Conservation (phyloP, 2,329 filamentous ascomycete species). For the Meredithiella fracta region DNA sequence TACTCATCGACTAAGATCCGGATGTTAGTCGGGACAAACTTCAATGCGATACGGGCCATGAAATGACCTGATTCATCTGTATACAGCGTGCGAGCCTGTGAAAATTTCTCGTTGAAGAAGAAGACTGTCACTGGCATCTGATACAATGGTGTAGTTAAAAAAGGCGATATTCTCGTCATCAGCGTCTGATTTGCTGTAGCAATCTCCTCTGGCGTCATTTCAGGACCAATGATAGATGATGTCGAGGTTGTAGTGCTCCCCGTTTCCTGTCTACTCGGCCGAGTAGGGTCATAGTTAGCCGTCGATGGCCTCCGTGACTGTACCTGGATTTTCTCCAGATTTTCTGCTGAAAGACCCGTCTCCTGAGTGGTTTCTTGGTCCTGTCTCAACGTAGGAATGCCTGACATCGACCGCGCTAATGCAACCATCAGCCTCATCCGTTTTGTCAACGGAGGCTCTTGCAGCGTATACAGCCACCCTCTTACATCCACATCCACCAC, state of each 20-base stretch:
- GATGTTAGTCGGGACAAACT: slow-evolving; percentile 82
- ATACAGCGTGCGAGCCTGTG: slow-evolving; percentile 65
- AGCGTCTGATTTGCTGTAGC: slow-evolving; percentile 68
- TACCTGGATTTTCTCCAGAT: slow-evolving; percentile 41
- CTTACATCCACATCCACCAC: slow-evolving; percentile 87
- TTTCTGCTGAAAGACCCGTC: slow-evolving; percentile 29
- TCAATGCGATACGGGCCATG: slow-evolving; percentile 57
- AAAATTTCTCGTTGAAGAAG: slow-evolving; percentile 77
- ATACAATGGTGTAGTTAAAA: slow-evolving; percentile 69
- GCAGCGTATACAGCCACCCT: slow-evolving; percentile 86
- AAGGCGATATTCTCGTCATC: slow-evolving; percentile 74
- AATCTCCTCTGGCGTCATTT: slow-evolving; percentile 53
- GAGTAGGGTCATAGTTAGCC: neutral
- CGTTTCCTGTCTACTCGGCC: neutral
- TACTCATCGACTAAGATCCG: slow-evolving; percentile 73
- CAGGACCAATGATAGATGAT: neutral
- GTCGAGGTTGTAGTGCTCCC: neutral
- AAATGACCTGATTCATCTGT: slow-evolving; percentile 91
- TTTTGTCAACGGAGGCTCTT: slow-evolving; percentile 66
- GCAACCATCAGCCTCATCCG: slow-evolving; percentile 78
- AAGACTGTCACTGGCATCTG: slow-evolving; percentile 74
- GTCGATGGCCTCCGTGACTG: neutral
- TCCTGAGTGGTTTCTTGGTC: slow-evolving; percentile 13
- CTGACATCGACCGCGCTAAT: slow-evolving; percentile 72
- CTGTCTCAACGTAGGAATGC: slow-evolving; percentile 53